phyloP scores from a whole-genome alignment of 106 monocot species.

The Posidonia australis region DNA sequence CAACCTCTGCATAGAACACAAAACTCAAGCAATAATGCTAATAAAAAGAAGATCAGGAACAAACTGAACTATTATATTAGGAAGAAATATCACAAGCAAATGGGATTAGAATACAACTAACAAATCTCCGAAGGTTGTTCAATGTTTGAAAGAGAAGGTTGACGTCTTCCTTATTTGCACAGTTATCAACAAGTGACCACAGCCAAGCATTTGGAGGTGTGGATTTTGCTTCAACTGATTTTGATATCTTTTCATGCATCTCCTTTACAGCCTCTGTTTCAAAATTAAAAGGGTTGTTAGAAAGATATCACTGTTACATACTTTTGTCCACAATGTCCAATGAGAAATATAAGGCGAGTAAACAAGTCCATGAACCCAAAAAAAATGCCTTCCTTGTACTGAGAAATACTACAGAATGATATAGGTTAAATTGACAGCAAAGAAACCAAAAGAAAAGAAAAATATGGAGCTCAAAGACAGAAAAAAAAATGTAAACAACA shows the following conservation, averaged over 20 bases:
- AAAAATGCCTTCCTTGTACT: no score
- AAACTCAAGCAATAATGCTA: conserved; percentile 1
- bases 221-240: conserved; percentile 66
- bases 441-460: no score
- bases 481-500: no score
- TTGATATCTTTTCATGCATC: conserved; percentile 49
- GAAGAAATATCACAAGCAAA: neutral
- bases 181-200: conserved; percentile 72
- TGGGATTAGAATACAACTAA: conserved; percentile 26
- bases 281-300: neutral
- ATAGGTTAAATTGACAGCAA: no score
- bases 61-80: no score
- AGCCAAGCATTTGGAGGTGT: conserved; percentile 91
- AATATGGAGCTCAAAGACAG: no score
- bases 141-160: conserved; percentile 76
- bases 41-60: neutral
- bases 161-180: conserved; percentile 57
- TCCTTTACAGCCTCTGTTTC: conserved; percentile 45
- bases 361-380: no score
- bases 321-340: no score
- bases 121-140: conserved; percentile 77
- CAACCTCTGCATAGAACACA: conserved; percentile 55
- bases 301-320: neutral
- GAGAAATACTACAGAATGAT: no score
- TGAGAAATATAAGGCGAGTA: no score